phyloP scores from a whole-genome alignment of 2,329 filamentous ascomycete species.

The Alternaria gaisen region DNA sequence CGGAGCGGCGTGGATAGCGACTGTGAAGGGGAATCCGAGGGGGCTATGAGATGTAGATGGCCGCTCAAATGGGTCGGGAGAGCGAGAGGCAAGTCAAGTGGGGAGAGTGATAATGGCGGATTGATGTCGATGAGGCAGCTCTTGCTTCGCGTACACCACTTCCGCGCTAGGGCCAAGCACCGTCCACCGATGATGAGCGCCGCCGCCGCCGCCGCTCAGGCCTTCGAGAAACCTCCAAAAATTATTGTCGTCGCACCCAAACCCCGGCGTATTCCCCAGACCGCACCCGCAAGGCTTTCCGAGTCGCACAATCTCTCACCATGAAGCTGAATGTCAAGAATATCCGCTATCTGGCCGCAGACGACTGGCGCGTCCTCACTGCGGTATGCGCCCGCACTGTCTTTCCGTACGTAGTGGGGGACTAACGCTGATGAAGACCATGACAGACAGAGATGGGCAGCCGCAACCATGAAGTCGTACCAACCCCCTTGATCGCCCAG shows the following conservation, averaged over 20 bases:
- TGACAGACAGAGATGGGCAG: constrained; percentile 87
- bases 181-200: constrained; percentile 30
- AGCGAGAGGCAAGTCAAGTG: constrained; percentile 22
- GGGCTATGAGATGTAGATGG: constrained; percentile 4
- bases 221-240: constrained; percentile 36
- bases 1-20: constrained; percentile 22
- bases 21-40: background rate
- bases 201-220: background rate
- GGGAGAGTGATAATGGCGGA: constrained; percentile 28
- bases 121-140: constrained; percentile 45
- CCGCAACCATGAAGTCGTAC: constrained; percentile 96
- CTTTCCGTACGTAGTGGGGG: constrained; percentile 34
- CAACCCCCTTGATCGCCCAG: constrained; percentile 85
- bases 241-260: constrained; percentile 20
- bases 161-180: constrained; percentile 35
- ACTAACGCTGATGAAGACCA: constrained; percentile 49
- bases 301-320: constrained; percentile 17
- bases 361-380: constrained; percentile 95
- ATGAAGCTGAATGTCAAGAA: constrained; percentile 98
- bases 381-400: constrained; percentile 66
- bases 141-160: constrained; percentile 27
- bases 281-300: constrained; percentile 3
- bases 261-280: background rate
- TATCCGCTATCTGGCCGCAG: constrained; percentile 87
- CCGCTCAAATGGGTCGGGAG: constrained; percentile 18